Evolutionary conservation across 257 asterid species (phyloP), one percentile per base, ranked within the genome.

Genomic region (Linaria vulgaris): DNA sequence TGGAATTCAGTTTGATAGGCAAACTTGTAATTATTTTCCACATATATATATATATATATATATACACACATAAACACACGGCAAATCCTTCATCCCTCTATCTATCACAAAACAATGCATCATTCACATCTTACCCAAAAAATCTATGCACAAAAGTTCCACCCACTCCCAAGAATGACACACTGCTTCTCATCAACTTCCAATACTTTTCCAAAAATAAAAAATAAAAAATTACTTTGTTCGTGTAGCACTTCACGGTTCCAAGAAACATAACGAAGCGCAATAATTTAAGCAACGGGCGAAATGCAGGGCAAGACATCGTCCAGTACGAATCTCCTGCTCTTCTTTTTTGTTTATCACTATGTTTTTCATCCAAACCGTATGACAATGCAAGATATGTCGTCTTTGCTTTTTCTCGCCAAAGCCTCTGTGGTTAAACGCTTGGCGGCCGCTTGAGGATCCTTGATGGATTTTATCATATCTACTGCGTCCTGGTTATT

Each of bases 371-470:
- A 88, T 43, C 86, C 85, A 49, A 88, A 86, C 47, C 81, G 95
- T 50, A 88, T 81, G 21, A 88, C 95, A 14, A 88, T 78, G 76
- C 95, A 88, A 4, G 94, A 88, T 71, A 88, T 88, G 58, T 88
- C 96, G 46, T 88, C 96, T 72, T 82, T 88, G 72, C 96, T 88
- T 74, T 84, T 84, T 61, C 94, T 79, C 20, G 79, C 55, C 62
- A 88, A 73, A 14, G 96, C 96, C 66, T 88, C 95, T 0, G 73
- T 47, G 13, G 96, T 84, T 61, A 88, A 68, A 53, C 81, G 85
- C 87, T 80, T 86, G 1, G 96, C 94, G 0, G 96, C 96, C 49
- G 69, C 76, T 78, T 84, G 90, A 71, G 95, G 96, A 69, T 88
- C 80, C 74, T 76, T 84, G 17, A 79, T 72, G 64, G 67, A 51